Evolutionary conservation across 495 filamentous ascomycete genomes (phyloP).

Genomic region (Tetracladium setigerum): DNA sequence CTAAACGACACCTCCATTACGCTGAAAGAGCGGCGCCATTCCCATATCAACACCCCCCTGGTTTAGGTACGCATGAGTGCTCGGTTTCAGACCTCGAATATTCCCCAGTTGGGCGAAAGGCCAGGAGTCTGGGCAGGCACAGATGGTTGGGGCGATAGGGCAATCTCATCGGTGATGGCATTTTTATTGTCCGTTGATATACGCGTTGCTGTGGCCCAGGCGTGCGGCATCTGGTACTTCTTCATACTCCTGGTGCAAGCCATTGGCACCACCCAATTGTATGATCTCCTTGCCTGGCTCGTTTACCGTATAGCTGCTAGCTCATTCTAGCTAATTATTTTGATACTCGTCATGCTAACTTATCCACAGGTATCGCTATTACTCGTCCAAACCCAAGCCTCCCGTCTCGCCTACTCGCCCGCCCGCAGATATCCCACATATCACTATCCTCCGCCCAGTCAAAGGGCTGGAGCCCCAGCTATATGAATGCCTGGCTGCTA

Average conservation of each 20-base stretch:
- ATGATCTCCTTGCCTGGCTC: slow-evolving; percentile 20
- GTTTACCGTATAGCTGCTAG: background rate
- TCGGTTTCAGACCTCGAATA: too few species aligned
- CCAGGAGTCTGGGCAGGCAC: too few species aligned
- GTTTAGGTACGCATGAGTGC: too few species aligned
- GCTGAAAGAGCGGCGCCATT: too few species aligned
- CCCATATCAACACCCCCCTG: too few species aligned
- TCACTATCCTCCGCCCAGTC: slow-evolving; percentile 87
- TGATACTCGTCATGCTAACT: slow-evolving; percentile 11
- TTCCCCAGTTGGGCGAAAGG: too few species aligned
- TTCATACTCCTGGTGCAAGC: slow-evolving; percentile 38
- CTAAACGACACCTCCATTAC: too few species aligned
- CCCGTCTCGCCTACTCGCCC: slow-evolving; percentile 37
- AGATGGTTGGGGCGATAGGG: too few species aligned
- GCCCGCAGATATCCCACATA: slow-evolving; percentile 55
- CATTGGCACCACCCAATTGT: slow-evolving; percentile 46
- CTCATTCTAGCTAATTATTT: background rate
- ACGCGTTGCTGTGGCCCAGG: slow-evolving; percentile 31
- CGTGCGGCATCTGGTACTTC: slow-evolving; percentile 41
- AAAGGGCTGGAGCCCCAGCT: slow-evolving; percentile 88
- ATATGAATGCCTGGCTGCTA: slow-evolving; percentile 88
- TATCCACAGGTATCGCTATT: slow-evolving; percentile 36
- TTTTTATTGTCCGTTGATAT: too few species aligned
- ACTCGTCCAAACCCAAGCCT: slow-evolving; percentile 34
- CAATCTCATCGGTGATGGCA: too few species aligned